Conservation (phyloP, 1,139 yeast species). For the Torulaspora pretoriensis region DNA sequence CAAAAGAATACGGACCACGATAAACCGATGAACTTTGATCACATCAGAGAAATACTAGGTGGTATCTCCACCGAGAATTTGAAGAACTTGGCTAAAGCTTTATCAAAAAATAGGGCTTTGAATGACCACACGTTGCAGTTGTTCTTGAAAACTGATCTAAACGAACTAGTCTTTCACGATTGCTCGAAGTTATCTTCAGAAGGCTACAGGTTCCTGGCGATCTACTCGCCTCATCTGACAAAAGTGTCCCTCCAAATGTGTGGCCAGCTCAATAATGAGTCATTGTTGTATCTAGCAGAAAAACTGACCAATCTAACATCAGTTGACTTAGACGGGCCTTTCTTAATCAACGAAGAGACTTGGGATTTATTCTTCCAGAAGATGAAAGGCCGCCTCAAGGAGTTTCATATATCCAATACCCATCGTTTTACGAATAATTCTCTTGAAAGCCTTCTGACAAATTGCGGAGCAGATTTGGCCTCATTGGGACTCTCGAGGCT, state of each 20-base stretch:
- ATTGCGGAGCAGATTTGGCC: slow-evolving; percentile 53
- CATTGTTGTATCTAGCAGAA: slow-evolving; percentile 56
- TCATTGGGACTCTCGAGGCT: slow-evolving; percentile 56
- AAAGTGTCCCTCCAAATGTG: slow-evolving; percentile 78
- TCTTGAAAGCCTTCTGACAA: slow-evolving; percentile 56
- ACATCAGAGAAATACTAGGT: slow-evolving; percentile 33
- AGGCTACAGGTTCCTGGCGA: slow-evolving; percentile 64
- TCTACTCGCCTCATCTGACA: slow-evolving; percentile 73
- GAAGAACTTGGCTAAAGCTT: slow-evolving; percentile 74
- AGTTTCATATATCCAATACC: slow-evolving; percentile 70
- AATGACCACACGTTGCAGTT: slow-evolving; percentile 65
- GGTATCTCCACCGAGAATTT: slow-evolving; percentile 38
- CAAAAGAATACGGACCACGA: slow-evolving; percentile 28
- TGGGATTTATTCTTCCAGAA: slow-evolving; percentile 72
- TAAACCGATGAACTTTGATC: slow-evolving; percentile 20
- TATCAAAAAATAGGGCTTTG: slow-evolving; percentile 76
- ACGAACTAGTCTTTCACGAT: slow-evolving; percentile 75
- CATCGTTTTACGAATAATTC: slow-evolving; percentile 76
- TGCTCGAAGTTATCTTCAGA: slow-evolving; percentile 74
- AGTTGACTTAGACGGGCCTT: slow-evolving; percentile 77
- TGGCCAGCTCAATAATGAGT: slow-evolving; percentile 82
- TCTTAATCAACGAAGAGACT: slow-evolving; percentile 64
- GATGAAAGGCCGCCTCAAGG: slow-evolving; percentile 44
- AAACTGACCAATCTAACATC: slow-evolving; percentile 53
- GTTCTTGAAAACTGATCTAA: slow-evolving; percentile 60